Evolutionary conservation across 495 filamentous ascomycete genomes (phyloP).

Genomic region (Collariella sp.): DNA sequence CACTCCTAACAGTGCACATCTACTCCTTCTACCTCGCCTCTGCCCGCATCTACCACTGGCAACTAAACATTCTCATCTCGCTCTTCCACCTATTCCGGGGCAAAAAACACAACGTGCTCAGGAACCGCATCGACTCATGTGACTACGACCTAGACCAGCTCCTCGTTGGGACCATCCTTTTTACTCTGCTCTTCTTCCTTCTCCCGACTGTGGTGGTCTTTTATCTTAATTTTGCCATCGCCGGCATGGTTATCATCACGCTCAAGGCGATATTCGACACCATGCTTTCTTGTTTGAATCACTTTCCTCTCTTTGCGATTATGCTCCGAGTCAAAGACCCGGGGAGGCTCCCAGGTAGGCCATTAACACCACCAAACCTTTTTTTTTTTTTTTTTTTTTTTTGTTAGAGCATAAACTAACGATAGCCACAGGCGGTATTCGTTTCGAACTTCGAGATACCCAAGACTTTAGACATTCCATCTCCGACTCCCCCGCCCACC

Average conservation of each 20-base stretch:
- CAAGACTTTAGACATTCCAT: slow-evolving; percentile 37
- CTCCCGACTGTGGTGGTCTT: slow-evolving; percentile 93
- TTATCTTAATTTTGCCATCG: slow-evolving; percentile 90
- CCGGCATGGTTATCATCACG: slow-evolving; percentile 88
- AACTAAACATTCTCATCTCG: slow-evolving; percentile 89
- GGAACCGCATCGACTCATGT: slow-evolving; percentile 96
- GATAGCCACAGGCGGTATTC: slow-evolving; percentile 60
- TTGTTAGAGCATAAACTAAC: slow-evolving; percentile 6
- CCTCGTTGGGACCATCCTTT: slow-evolving; percentile 90
- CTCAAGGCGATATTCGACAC: slow-evolving; percentile 87
- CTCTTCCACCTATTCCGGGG: slow-evolving; percentile 97
- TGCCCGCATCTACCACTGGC: slow-evolving; percentile 96
- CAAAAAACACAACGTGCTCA: slow-evolving; percentile 94
- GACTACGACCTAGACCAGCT: slow-evolving; percentile 98
- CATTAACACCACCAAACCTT: not conserved
- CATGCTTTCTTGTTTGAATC: slow-evolving; percentile 85
- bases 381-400: too few relatives aligned
- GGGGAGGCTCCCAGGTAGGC: slow-evolving; percentile 67
- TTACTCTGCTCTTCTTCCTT: slow-evolving; percentile 91
- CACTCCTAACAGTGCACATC: slow-evolving; percentile 87
- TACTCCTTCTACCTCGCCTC: slow-evolving; percentile 97
- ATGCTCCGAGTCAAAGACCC: slow-evolving; percentile 97
- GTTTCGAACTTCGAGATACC: slow-evolving; percentile 80
- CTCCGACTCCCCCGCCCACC: slow-evolving; percentile 25
- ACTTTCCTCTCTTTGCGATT: slow-evolving; percentile 94